Percentiles rank a stretch among this genome's conserved stretches.
phyloP scores from a whole-genome alignment of 1,284 basidiomycete species.

The Sphagnurus paluster region DNA sequence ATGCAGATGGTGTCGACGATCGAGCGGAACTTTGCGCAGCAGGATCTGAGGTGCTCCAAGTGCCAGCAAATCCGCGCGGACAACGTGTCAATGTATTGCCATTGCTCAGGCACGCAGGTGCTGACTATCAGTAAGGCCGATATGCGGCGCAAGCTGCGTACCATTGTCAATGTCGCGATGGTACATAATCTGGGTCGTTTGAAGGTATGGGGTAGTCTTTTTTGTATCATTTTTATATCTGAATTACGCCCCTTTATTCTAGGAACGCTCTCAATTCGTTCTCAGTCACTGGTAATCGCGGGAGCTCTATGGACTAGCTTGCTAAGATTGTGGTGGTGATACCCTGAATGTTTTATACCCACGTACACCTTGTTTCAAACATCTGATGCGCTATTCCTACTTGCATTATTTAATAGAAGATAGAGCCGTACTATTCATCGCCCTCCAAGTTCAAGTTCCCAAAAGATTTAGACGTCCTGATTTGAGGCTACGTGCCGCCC shows the following conservation, averaged over 20 bases:
- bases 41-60: slow-evolving; percentile 86
- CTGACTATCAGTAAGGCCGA: slow-evolving; percentile 73
- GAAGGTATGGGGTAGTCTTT: slow-evolving; percentile 48
- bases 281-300: slow-evolving; percentile 18
- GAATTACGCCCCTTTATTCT: neutral
- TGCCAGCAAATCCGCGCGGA: slow-evolving; percentile 89
- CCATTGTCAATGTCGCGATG: slow-evolving; percentile 80
- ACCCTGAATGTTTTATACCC: slow-evolving; percentile 15
- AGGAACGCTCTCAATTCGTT: slow-evolving; percentile 55
- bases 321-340: neutral
- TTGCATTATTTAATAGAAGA: no score
- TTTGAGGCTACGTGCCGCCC: no score
- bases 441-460: no score
- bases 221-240: neutral
- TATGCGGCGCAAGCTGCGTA: slow-evolving; percentile 66
- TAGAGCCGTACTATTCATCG: no score
- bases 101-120: slow-evolving; percentile 85
- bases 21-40: slow-evolving; percentile 80
- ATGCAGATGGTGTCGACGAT: slow-evolving; percentile 76
- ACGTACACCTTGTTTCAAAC: no score
- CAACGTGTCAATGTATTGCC: slow-evolving; percentile 84
- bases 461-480: no score
- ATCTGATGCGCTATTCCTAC: no score
- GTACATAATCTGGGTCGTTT: slow-evolving; percentile 67
- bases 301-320: neutral